Conservation (phyloP, 208 protist species). For the Trypanosoma conorhini region DNA sequence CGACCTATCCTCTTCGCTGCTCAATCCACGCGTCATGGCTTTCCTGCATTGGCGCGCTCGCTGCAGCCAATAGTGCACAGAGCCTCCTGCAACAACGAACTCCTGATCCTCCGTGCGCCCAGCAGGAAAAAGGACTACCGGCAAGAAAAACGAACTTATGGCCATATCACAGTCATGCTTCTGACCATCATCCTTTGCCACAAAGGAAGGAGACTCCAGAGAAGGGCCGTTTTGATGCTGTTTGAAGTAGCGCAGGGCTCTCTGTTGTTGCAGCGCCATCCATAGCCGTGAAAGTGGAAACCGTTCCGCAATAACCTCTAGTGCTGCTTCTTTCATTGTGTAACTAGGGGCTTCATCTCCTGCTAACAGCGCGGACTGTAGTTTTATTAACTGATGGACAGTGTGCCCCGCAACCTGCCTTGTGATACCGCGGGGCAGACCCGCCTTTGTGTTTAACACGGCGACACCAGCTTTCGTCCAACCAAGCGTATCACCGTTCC, state of each 20-base stretch:
- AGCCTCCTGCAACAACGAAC: conserved; percentile 14
- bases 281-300: conserved; percentile 61
- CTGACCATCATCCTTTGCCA: background rate
- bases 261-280: conserved; percentile 37
- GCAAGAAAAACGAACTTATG: conserved; percentile 5
- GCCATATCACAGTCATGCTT: background rate
- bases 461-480: conserved; percentile 16
- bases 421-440: conserved; percentile 59
- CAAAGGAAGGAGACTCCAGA: background rate
- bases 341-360: background rate
- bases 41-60: conserved; percentile 3
- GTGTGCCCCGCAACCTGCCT: conserved; percentile 12
- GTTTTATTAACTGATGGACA: conserved; percentile 10
- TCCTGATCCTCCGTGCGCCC: background rate
- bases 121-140: conserved; percentile 12
- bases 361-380: background rate
- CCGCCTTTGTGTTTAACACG: conserved; percentile 75
- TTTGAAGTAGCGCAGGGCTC: background rate
- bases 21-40: background rate
- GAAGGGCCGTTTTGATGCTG: background rate
- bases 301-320: conserved; percentile 11
- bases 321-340: background rate
- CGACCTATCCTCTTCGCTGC: background rate
- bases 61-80: conserved; percentile 28
- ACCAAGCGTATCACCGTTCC: background rate